phyloP scores from a whole-genome alignment of 2,329 filamentous ascomycete species.

The Botrytis cinerea region DNA sequence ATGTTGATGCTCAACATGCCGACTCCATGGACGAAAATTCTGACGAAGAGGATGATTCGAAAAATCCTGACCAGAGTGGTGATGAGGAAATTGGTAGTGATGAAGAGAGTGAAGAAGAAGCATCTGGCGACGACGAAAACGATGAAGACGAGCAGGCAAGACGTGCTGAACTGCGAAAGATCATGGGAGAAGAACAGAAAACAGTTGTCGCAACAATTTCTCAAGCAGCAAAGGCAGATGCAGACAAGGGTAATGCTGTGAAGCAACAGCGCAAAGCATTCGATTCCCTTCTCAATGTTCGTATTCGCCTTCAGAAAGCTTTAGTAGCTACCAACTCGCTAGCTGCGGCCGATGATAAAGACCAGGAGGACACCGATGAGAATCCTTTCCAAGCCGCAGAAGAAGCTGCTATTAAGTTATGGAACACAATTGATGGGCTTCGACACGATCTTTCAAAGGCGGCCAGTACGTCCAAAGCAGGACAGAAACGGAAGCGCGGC shows the following conservation, averaged over 20 bases:
- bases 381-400: slow-evolving; percentile 75
- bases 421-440: slow-evolving; percentile 75
- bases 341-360: slow-evolving; percentile 48
- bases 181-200: slow-evolving; percentile 69
- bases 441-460: slow-evolving; percentile 60
- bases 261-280: slow-evolving; percentile 84
- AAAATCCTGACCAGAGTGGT: slow-evolving; percentile 41
- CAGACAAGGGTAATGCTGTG: slow-evolving; percentile 82
- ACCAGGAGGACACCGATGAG: slow-evolving; percentile 43
- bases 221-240: slow-evolving; percentile 71
- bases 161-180: slow-evolving; percentile 63
- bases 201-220: slow-evolving; percentile 61
- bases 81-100: slow-evolving; percentile 37
- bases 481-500: slow-evolving; percentile 62
- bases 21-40: slow-evolving; percentile 40
- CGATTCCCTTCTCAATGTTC: slow-evolving; percentile 82
- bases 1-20: slow-evolving; percentile 39
- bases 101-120: slow-evolving; percentile 42
- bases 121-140: slow-evolving; percentile 34
- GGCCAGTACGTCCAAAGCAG: slow-evolving; percentile 47
- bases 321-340: slow-evolving; percentile 80
- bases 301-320: slow-evolving; percentile 92
- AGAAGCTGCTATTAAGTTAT: slow-evolving; percentile 79
- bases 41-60: slow-evolving; percentile 38
- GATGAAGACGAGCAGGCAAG: slow-evolving; percentile 41